Conservation (phyloP, 768 basidiomycete species). For the Termitomyces sp. region DNA sequence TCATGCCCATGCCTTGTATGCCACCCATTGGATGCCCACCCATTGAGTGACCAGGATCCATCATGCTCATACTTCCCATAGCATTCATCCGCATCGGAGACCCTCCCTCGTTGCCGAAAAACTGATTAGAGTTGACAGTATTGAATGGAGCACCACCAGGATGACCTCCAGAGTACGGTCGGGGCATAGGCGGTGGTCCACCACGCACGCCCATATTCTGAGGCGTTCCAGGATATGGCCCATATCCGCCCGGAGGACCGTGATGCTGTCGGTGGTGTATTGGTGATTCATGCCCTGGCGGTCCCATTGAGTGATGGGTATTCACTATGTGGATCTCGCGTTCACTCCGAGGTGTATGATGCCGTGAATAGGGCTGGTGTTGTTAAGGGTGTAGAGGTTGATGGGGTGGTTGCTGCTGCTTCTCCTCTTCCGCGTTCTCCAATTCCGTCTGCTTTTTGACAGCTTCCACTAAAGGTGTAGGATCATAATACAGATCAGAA, state of each 20-base stretch:
- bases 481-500: conserved; percentile 70
- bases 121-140: conserved; percentile 23
- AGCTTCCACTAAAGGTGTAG: conserved; percentile 51
- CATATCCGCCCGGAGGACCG: conserved; percentile 20
- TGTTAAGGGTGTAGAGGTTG: conserved; percentile 21
- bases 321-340: conserved; percentile 23
- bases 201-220: conserved; percentile 22
- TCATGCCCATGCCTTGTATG: conserved; percentile 21
- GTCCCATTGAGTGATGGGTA: conserved; percentile 22
- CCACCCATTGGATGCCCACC: conserved; percentile 15
- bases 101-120: conserved; percentile 21
- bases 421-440: conserved; percentile 31
- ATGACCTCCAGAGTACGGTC: conserved; percentile 22
- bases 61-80: conserved; percentile 19
- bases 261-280: conserved; percentile 22
- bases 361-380: conserved; percentile 22
- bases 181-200: conserved; percentile 20
- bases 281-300: conserved; percentile 19
- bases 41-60: conserved; percentile 15
- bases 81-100: conserved; percentile 31
- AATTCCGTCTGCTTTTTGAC: conserved; percentile 41
- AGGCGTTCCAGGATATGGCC: conserved; percentile 27
- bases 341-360: conserved; percentile 24
- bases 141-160: conserved; percentile 25
- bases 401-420: conserved; percentile 24